These are phyloP conservation scores for Diplodia seriata DNA, from an alignment of 2,329 filamentous ascomycete genomes.

Conservation along the genomic window DNA sequence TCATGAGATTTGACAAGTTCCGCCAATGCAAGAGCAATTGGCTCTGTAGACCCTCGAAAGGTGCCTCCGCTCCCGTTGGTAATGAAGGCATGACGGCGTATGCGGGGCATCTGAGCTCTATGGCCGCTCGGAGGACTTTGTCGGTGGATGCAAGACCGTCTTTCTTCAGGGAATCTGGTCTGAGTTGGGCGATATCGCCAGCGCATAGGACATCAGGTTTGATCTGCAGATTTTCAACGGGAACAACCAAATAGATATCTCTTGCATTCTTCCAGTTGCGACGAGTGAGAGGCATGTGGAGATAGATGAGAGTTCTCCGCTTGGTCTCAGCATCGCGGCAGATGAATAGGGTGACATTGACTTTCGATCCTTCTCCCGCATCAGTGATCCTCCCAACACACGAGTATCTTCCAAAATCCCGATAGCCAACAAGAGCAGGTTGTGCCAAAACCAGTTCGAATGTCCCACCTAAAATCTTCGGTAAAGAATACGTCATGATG, in stretches of 20 bases:
- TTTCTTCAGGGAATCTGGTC: background rate
- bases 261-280: background rate
- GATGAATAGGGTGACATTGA: background rate
- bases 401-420: background rate
- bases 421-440: background rate
- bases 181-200: background rate
- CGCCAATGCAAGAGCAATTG: constrained; percentile 5
- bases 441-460: background rate
- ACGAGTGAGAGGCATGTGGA: background rate
- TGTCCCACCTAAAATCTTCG: background rate
- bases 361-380: background rate
- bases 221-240: background rate
- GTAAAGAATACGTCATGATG: background rate
- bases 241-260: background rate
- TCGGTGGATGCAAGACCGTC: background rate
- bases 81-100: constrained; percentile 5
- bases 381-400: background rate
- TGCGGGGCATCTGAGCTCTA: background rate
- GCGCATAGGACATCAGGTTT: background rate
- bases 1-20: background rate
- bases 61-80: background rate
- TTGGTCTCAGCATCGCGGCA: background rate
- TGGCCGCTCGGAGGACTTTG: background rate
- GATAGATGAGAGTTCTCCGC: background rate
- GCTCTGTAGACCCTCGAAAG: background rate